Percentiles rank a stretch among this genome's conserved stretches.
Evolutionary conservation across 257 asterid genomes (phyloP).

Genomic region (Solanum raphanifolium): DNA sequence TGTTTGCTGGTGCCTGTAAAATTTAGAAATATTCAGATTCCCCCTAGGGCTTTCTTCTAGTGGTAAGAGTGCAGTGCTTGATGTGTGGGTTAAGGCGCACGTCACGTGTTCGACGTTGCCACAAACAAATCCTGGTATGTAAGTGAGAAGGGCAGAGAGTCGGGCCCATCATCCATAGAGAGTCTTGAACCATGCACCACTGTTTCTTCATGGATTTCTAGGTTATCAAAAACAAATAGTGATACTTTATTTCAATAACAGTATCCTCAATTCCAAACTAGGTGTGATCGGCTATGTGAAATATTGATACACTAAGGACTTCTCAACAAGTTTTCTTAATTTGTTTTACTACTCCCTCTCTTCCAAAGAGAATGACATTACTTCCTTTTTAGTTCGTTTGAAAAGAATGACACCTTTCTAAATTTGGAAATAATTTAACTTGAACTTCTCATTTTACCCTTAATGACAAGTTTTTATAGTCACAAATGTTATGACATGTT

Average conservation of each 20-base stretch:
- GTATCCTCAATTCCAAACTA: neutral
- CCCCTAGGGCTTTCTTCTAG: neutral
- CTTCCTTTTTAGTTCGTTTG: neutral
- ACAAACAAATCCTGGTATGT: neutral
- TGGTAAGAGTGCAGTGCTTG: neutral
- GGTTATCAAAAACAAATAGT: neutral
- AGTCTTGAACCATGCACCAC: neutral
- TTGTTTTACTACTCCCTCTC: neutral
- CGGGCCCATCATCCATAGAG: neutral
- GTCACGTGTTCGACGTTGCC: neutral
- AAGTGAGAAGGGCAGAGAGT: neutral
- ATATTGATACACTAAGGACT: neutral
- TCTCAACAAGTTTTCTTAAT: neutral
- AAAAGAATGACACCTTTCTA: neutral
- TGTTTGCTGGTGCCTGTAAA: neutral
- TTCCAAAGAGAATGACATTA: neutral
- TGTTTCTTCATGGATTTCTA: neutral
- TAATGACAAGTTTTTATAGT: neutral
- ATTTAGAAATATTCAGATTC: neutral
- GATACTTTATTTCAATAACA: neutral
- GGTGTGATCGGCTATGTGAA: neutral
- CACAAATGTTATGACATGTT: neutral
- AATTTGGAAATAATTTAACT: neutral
- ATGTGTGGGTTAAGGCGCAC: neutral
- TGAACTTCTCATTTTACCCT: neutral